Conservation (phyloP, 306 rosid species). For the Vigna unguiculata region DNA sequence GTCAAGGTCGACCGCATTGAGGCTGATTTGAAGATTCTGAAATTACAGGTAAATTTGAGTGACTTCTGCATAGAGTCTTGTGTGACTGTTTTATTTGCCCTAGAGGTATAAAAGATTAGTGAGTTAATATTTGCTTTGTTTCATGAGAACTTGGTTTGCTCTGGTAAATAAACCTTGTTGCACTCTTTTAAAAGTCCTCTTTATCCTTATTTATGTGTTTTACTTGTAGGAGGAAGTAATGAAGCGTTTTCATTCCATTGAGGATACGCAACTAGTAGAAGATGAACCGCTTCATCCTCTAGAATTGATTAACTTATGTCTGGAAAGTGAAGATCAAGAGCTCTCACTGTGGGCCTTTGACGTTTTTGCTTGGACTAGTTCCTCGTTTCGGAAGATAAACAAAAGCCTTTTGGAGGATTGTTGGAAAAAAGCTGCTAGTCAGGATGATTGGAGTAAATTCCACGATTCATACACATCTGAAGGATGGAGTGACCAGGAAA, state of each 20-base stretch:
- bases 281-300: conserved; percentile 76
- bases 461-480: conserved; percentile 61
- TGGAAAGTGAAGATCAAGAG: conserved; percentile 61
- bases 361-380: conserved; percentile 88
- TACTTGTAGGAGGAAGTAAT: conserved; percentile 77
- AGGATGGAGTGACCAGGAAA: conserved; percentile 94
- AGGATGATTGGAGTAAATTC: conserved; percentile 77
- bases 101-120: background rate
- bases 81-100: conserved; percentile 20
- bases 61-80: conserved; percentile 7
- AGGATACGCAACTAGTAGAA: conserved; percentile 64
- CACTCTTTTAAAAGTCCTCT: conserved; percentile 15
- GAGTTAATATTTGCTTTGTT: conserved; percentile 11
- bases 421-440: conserved; percentile 87
- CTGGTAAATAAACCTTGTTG: conserved; percentile 27
- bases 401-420: conserved; percentile 82
- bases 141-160: conserved; percentile 28
- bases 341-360: conserved; percentile 74
- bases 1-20: conserved; percentile 79
- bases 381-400: conserved; percentile 71
- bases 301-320: conserved; percentile 78
- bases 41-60: conserved; percentile 69
- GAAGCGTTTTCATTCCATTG: conserved; percentile 49
- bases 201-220: conserved; percentile 37
- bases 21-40: conserved; percentile 92